A percentile compares a stretch with the other conserved stretches of the same genome.
These are phyloP conservation scores for Aphanomyces astaci DNA, from an alignment of 352 stramenopile species.

Conservation along the genomic window DNA sequence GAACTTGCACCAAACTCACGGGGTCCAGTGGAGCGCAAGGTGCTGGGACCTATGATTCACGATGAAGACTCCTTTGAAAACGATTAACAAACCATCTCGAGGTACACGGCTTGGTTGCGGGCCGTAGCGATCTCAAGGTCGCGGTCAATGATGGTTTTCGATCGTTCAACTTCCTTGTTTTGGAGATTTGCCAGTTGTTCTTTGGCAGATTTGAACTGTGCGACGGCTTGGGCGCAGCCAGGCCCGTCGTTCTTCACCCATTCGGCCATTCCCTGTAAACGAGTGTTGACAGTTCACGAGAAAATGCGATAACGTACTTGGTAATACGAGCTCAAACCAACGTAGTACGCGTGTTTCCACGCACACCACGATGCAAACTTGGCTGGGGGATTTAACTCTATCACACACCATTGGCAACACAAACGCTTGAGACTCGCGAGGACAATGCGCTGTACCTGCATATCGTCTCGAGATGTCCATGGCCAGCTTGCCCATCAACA, in stretches of 20 bases:
- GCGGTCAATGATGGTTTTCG: slow-evolving; percentile 53
- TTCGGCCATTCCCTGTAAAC: slow-evolving; percentile 37
- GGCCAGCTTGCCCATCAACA: slow-evolving; percentile 56
- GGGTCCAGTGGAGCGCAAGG: slow-evolving; percentile 33
- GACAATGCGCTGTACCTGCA: slow-evolving; percentile 29
- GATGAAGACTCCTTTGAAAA: not conserved
- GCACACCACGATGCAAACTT: slow-evolving; percentile 37
- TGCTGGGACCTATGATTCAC: slow-evolving; percentile 37
- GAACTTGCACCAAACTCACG: slow-evolving; percentile 39
- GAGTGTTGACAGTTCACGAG: not conserved
- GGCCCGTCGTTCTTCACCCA: slow-evolving; percentile 42
- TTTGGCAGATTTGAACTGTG: slow-evolving; percentile 46
- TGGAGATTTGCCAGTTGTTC: slow-evolving; percentile 32
- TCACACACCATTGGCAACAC: not conserved
- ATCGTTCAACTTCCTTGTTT: slow-evolving; percentile 41
- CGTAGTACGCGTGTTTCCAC: slow-evolving; percentile 62
- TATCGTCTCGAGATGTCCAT: slow-evolving; percentile 49
- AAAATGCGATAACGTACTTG: slow-evolving; percentile 27
- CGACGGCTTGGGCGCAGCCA: slow-evolving; percentile 47
- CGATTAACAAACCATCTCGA: slow-evolving; percentile 40
- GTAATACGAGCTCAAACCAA: slow-evolving; percentile 47
- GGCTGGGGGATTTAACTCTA: slow-evolving; percentile 25
- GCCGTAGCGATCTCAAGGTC: slow-evolving; percentile 60
- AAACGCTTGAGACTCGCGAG: not conserved
- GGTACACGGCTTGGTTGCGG: slow-evolving; percentile 64